Percentiles rank a stretch among this genome's conserved stretches.
phyloP scores from a whole-genome alignment of 305 asterid species.

The Solanum chacoense region DNA sequence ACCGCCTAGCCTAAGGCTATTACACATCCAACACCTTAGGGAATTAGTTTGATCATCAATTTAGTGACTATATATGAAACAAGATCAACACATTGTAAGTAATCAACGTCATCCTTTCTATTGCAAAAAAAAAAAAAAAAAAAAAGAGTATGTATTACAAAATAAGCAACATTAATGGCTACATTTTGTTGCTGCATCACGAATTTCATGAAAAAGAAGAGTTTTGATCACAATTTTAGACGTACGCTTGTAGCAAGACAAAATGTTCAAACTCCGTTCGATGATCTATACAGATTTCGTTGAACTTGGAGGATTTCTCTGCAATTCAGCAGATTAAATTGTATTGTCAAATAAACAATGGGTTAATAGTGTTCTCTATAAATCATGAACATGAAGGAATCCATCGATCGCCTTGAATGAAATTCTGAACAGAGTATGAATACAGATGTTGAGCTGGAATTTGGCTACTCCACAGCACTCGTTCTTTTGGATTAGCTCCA shows the following conservation, averaged over 20 bases:
- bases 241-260: not conserved
- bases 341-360: not conserved
- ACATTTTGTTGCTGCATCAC: not conserved
- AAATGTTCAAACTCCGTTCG: not conserved
- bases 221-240: not conserved
- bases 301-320: not conserved
- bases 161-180: not conserved
- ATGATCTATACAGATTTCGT: not conserved
- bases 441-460: not conserved
- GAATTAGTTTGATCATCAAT: not conserved
- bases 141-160: not conserved
- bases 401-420: slow-evolving; percentile 9
- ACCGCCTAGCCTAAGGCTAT: not conserved
- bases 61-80: not conserved
- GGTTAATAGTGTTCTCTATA: not conserved
- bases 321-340: not conserved
- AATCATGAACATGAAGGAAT: not conserved
- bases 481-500: not conserved
- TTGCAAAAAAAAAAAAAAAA: not conserved
- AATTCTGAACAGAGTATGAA: slow-evolving; percentile 1
- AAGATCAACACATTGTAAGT: not conserved
- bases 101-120: not conserved
- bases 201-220: not conserved
- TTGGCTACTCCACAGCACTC: slow-evolving; percentile 9
- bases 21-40: not conserved